phyloP scores from a whole-genome alignment of 371 early-diverging fungal genomes.

The Mortierella sp. region DNA sequence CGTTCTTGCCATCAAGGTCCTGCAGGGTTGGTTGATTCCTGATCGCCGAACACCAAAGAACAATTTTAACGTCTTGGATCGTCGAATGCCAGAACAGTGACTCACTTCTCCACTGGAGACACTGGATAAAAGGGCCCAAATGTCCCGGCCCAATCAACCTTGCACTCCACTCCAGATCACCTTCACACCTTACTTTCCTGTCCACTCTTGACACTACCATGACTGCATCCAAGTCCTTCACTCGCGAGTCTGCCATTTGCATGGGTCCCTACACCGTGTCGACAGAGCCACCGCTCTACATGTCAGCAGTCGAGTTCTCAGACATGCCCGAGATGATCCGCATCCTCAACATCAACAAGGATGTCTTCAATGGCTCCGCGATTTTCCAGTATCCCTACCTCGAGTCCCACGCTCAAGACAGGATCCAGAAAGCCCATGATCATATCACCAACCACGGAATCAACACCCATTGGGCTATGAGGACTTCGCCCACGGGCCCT shows the following conservation, averaged over 20 bases:
- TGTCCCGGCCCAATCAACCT: too few relatives aligned
- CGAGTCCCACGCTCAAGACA: slow-evolving; percentile 32
- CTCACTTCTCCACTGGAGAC: too few relatives aligned
- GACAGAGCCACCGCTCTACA: slow-evolving; percentile 7
- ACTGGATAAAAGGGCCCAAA: too few relatives aligned
- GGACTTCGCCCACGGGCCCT: slow-evolving; percentile 14
- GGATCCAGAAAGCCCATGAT: slow-evolving; percentile 27
- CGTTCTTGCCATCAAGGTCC: too few relatives aligned
- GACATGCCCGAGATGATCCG: slow-evolving; percentile 45
- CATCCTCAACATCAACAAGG: slow-evolving; percentile 36
- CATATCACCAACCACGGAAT: slow-evolving; percentile 6
- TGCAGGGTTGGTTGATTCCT: too few relatives aligned
- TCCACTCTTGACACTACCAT: neutral
- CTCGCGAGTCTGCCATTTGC: slow-evolving; percentile 20
- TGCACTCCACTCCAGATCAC: too few relatives aligned
- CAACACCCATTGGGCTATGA: slow-evolving; percentile 38
- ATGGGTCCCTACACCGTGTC: slow-evolving; percentile 29
- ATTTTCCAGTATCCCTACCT: slow-evolving; percentile 32
- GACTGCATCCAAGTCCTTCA: slow-evolving; percentile 4
- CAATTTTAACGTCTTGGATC: too few relatives aligned
- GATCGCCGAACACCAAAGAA: too few relatives aligned
- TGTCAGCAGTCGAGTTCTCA: slow-evolving; percentile 27
- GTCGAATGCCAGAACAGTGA: too few relatives aligned
- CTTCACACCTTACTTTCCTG: too few relatives aligned
- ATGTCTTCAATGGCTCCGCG: slow-evolving; percentile 39